phyloP scores from a whole-genome alignment of 306 rosid genomes.

The Fagus crenata region DNA sequence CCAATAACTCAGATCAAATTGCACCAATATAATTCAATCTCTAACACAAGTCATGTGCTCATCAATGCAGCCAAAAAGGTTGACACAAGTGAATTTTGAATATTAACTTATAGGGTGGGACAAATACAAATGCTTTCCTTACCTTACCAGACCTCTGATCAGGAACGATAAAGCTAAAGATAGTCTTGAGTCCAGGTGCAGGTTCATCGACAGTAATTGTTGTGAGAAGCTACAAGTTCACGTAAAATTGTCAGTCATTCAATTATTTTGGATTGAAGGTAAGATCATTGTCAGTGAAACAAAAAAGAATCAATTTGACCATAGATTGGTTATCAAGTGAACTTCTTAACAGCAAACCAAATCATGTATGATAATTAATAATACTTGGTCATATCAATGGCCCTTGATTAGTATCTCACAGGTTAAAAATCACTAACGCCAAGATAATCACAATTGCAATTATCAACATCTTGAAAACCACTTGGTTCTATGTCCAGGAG shows the following conservation, averaged over 20 bases:
- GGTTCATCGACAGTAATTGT: constrained; percentile 89
- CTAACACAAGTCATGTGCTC: not conserved
- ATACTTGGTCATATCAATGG: not conserved
- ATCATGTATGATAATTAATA: not conserved
- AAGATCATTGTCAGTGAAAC: no score
- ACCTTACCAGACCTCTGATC: constrained; percentile 97
- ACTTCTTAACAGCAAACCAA: not conserved
- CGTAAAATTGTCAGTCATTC: constrained; percentile 16
- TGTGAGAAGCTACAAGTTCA: constrained; percentile 58
- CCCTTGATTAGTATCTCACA: not conserved
- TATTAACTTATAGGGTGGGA: not conserved
- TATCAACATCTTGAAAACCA: not conserved
- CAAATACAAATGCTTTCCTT: constrained; percentile 11
- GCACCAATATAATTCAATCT: not conserved
- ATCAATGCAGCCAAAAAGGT: not conserved
- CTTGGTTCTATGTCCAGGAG: not conserved
- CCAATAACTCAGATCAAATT: not conserved
- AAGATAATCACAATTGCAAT: not conserved
- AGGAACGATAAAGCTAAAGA: constrained; percentile 76
- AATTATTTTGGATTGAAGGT: not conserved
- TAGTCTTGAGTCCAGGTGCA: constrained; percentile 88
- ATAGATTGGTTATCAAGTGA: not conserved
- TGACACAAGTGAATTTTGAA: not conserved
- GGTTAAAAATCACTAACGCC: not conserved
- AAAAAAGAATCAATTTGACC: not conserved